Conservation (phyloP, 352 stramenopile genomes). For the Elongisporangium prolatum region DNA sequence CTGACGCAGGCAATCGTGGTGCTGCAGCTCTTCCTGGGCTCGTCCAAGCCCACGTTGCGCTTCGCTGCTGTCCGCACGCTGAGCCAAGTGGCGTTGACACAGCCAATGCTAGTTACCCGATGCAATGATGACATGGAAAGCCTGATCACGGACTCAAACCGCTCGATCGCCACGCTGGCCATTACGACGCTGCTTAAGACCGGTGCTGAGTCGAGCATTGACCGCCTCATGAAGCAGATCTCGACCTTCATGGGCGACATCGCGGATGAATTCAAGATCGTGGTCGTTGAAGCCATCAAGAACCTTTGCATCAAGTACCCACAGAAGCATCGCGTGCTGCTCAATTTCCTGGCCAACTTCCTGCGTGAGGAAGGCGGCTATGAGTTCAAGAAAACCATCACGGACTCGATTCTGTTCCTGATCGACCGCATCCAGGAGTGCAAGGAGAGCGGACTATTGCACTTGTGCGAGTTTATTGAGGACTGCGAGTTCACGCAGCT, state of each 20-base stretch:
- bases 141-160: slow-evolving; percentile 96
- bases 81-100: slow-evolving; percentile 86
- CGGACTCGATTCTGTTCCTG: slow-evolving; percentile 96
- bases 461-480: slow-evolving; percentile 99
- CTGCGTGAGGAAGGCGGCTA: slow-evolving; percentile 95
- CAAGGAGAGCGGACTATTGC: slow-evolving; percentile 95
- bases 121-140: slow-evolving; percentile 99
- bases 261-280: slow-evolving; percentile 99
- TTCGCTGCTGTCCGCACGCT: slow-evolving; percentile 97
- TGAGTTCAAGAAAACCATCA: slow-evolving; percentile 99
- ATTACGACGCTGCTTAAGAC: slow-evolving; percentile 99
- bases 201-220: slow-evolving; percentile 94
- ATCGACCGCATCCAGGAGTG: slow-evolving; percentile 96
- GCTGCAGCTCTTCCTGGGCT: slow-evolving; percentile 94
- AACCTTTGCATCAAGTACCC: slow-evolving; percentile 98
- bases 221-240: slow-evolving; percentile 97
- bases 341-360: slow-evolving; percentile 98
- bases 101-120: slow-evolving; percentile 95
- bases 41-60: slow-evolving; percentile 92
- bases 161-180: slow-evolving; percentile 97
- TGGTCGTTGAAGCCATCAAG: slow-evolving; percentile 96
- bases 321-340: slow-evolving; percentile 95
- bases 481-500: slow-evolving; percentile 92
- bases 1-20: slow-evolving; percentile 96
- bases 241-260: slow-evolving; percentile 99